Evolutionary conservation across 805 yeast genomes (phyloP).

Genomic region (Kodamaea leandrae): DNA sequence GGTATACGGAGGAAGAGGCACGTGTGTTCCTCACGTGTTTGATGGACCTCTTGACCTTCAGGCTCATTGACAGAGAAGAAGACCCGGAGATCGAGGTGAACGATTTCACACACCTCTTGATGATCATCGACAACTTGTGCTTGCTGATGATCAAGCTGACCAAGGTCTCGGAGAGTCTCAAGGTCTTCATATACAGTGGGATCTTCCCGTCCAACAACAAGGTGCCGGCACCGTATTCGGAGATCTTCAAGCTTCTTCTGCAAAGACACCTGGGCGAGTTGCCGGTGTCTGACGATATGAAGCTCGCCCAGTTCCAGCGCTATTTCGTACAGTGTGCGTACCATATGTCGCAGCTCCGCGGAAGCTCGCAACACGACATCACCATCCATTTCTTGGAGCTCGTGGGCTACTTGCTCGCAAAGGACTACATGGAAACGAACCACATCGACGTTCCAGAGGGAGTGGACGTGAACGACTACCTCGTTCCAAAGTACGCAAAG

Average conservation of each 20-base stretch:
- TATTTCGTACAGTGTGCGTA: constrained; percentile 11
- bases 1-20: constrained; percentile 1
- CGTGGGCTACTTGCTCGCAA: constrained; percentile 20
- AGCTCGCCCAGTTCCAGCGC: constrained; percentile 6
- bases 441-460: constrained; percentile 14
- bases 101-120: constrained; percentile 12
- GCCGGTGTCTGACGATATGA: constrained; percentile 1
- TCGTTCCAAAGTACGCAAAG: constrained; percentile 16
- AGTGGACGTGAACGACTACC: constrained; percentile 15
- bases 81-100: constrained; percentile 10
- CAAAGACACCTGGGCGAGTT: constrained; percentile 3
- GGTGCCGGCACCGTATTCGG: constrained; percentile 10
- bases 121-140: constrained; percentile 11
- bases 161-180: not conserved
- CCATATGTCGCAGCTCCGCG: constrained; percentile 14
- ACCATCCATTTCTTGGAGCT: constrained; percentile 17
- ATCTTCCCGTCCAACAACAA: not conserved
- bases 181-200: not conserved
- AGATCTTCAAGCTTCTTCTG: constrained; percentile 12
- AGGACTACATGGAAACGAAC: constrained; percentile 15
- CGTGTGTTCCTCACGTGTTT: constrained; percentile 8
- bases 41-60: constrained; percentile 8
- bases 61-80: constrained; percentile 1
- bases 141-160: constrained; percentile 4
- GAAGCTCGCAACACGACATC: not conserved